Percentiles rank a stretch among this genome's conserved stretches.
Evolutionary conservation across 2,329 filamentous ascomycete species (phyloP).

Genomic region (Xylariaceae sp.): DNA sequence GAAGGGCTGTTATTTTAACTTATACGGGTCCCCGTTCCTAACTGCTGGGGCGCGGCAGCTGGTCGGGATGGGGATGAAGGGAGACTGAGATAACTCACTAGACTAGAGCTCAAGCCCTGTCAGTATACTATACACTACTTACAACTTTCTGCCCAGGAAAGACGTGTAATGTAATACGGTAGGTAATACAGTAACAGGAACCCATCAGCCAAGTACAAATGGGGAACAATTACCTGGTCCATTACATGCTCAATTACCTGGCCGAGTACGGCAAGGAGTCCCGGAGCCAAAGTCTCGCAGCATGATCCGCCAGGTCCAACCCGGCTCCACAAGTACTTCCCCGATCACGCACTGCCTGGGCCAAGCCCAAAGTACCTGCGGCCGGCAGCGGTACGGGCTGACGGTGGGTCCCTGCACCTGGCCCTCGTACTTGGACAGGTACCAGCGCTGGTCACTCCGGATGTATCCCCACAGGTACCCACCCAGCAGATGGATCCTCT

Average conservation of each 20-base stretch:
- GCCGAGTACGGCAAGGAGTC: constrained; percentile 10
- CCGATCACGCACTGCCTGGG: constrained; percentile 5
- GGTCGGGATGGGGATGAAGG: constrained; percentile 6
- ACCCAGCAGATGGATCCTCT: constrained; percentile 13
- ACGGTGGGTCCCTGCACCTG: constrained; percentile 18
- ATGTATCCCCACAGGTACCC: constrained; percentile 16
- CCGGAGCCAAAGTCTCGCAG: constrained; percentile 4
- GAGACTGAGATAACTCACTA: neutral
- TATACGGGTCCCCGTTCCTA: constrained; percentile 26
- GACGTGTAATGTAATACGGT: constrained; percentile 7
- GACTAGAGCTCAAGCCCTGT: neutral
- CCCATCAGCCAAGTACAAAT: constrained; percentile 8
- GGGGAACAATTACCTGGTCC: neutral
- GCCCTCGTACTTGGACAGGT: constrained; percentile 15
- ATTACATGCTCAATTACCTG: neutral
- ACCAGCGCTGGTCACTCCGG: neutral
- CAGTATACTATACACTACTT: neutral
- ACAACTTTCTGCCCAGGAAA: constrained; percentile 1
- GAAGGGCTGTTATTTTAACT: constrained; percentile 31
- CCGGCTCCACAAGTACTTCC: constrained; percentile 7
- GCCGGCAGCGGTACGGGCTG: constrained; percentile 21
- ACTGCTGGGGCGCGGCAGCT: constrained; percentile 17
- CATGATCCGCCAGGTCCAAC: constrained; percentile 12
- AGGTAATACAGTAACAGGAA: constrained; percentile 12
- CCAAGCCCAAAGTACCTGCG: constrained; percentile 19